These are phyloP conservation scores for Barnettozyma populi DNA, from an alignment of 805 yeast genomes.

Conservation along the genomic window DNA sequence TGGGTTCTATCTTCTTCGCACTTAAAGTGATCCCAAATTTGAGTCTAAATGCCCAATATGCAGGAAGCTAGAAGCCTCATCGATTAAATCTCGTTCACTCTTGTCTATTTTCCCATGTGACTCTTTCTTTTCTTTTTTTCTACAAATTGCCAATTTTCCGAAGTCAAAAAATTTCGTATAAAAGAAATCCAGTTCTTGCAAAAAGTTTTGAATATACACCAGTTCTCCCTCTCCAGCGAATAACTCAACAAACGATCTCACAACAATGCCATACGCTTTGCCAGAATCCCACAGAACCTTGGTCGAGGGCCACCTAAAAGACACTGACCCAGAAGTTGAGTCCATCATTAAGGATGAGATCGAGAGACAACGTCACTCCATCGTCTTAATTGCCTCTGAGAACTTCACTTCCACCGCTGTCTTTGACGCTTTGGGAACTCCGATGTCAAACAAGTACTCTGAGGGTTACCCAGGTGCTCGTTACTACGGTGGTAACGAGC, in stretches of 20 bases:
- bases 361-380: conserved; percentile 83
- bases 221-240: background rate
- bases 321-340: conserved; percentile 81
- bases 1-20: background rate
- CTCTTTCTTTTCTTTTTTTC: background rate
- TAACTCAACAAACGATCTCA: background rate
- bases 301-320: conserved; percentile 52
- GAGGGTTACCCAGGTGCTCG: conserved; percentile 98
- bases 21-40: too few relatives aligned
- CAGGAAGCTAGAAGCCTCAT: too few relatives aligned
- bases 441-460: conserved; percentile 95
- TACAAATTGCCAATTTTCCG: conserved; percentile 1
- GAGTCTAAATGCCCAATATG: too few relatives aligned
- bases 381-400: conserved; percentile 91
- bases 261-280: conserved; percentile 53
- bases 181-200: background rate
- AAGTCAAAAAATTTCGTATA: background rate
- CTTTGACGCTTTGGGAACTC: conserved; percentile 90
- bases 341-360: conserved; percentile 72
- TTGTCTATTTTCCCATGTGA: background rate
- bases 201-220: background rate
- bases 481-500: conserved; percentile 96
- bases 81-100: too few relatives aligned
- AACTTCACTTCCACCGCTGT: conserved; percentile 95
- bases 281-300: conserved; percentile 60